Conservation (phyloP, 495 filamentous ascomycete species). For the Annulohypoxylon moriforme region DNA sequence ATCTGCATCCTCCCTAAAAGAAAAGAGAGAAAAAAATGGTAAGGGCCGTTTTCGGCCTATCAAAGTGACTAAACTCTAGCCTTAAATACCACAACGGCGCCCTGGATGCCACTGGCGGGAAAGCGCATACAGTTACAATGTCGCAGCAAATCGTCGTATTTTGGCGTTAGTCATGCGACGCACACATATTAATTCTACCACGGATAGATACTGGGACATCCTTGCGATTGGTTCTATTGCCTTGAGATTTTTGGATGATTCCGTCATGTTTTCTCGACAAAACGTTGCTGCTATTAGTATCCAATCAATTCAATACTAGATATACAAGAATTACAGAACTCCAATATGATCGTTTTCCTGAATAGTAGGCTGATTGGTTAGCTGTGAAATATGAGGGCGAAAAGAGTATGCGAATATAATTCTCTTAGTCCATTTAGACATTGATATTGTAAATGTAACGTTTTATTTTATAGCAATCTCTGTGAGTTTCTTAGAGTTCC, state of each 20-base stretch:
- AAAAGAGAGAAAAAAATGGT: slow-evolving; percentile 21
- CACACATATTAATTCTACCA: neutral
- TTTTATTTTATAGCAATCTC: slow-evolving; percentile 17
- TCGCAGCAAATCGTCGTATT: neutral
- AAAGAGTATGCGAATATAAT: neutral
- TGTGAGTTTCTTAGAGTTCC: neutral
- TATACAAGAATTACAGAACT: neutral
- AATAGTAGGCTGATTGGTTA: neutral
- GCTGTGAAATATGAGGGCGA: neutral
- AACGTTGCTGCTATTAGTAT: too few species aligned
- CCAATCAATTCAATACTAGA: neutral
- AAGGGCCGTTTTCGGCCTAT: slow-evolving; percentile 36
- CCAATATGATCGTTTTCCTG: neutral
- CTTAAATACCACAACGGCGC: slow-evolving; percentile 7
- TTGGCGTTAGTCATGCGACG: slow-evolving; percentile 14
- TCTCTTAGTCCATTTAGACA: too few species aligned
- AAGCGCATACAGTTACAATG: slow-evolving; percentile 19
- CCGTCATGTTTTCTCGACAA: slow-evolving; percentile 25
- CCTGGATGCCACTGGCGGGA: neutral
- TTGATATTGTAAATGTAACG: neutral
- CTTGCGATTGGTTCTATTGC: slow-evolving; percentile 17
- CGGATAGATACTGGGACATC: neutral
- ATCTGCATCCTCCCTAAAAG: slow-evolving; percentile 13
- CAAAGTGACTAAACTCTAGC: slow-evolving; percentile 7
- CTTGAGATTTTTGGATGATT: neutral